Evolutionary conservation across 805 yeast genomes (phyloP).

Genomic region (Ogataea methylovora): DNA sequence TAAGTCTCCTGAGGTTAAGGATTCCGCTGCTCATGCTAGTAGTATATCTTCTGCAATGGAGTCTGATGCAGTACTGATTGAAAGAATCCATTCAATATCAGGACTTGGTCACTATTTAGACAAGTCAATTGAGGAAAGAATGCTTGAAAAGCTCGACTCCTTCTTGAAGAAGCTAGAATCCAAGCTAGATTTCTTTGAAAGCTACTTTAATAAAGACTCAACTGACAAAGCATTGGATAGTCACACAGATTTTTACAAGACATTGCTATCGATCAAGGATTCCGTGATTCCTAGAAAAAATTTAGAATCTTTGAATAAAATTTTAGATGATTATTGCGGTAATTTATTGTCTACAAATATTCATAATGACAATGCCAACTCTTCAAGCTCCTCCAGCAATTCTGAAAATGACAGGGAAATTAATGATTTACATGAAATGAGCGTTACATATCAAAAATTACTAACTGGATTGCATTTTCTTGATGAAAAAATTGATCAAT

Average conservation of each 20-base stretch:
- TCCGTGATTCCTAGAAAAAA: constrained; percentile 10
- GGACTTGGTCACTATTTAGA: not conserved
- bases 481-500: constrained; percentile 32
- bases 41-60: too few species aligned
- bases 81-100: not conserved
- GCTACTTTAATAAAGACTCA: constrained; percentile 9
- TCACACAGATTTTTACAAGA: constrained; percentile 16
- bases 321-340: constrained; percentile 24
- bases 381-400: not conserved
- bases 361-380: not conserved
- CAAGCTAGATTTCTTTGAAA: constrained; percentile 20
- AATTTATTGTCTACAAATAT: constrained; percentile 5
- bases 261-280: constrained; percentile 15
- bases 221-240: constrained; percentile 2
- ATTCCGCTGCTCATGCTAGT: too few species aligned
- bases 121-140: constrained; percentile 15
- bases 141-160: constrained; percentile 20
- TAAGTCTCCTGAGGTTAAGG: too few species aligned
- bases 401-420: not conserved
- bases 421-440: constrained; percentile 5
- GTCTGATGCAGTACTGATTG: constrained; percentile 1
- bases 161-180: constrained; percentile 21
- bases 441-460: constrained; percentile 21
- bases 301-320: constrained; percentile 4
- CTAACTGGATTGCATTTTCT: constrained; percentile 29